A percentile compares a stretch with the other conserved stretches of the same genome.
Conservation (phyloP, 2,329 filamentous ascomycete genomes). For the Akanthomyces muscarius region DNA sequence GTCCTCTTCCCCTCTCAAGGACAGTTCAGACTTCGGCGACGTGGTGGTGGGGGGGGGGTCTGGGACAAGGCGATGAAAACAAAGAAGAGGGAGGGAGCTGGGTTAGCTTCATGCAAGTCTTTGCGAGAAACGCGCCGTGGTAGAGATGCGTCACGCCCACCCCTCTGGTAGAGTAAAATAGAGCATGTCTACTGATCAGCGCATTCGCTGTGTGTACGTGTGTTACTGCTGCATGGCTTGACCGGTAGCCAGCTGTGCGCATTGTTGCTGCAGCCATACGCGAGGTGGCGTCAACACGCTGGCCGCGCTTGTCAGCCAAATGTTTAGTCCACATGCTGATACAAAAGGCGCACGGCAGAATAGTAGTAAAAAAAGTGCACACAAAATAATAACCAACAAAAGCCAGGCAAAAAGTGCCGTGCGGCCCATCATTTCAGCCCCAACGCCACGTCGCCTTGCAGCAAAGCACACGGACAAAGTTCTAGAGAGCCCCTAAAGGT, state of each 20-base stretch:
- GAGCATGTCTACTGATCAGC: not conserved
- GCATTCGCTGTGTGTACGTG: not conserved
- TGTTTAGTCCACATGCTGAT: no score
- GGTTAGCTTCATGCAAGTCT: not conserved
- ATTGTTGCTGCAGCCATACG: no score
- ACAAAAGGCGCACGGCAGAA: no score
- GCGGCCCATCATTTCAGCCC: not conserved
- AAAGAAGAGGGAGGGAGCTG: not conserved
- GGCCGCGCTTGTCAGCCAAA: not conserved
- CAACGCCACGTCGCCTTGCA: not conserved
- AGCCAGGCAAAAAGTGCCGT: not conserved
- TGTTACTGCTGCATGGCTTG: not conserved
- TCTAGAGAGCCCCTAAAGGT: not conserved
- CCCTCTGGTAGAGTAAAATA: no score
- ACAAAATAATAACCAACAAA: not conserved
- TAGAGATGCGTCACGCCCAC: not conserved
- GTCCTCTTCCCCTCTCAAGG: not conserved
- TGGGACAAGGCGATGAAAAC: slow-evolving; percentile 2
- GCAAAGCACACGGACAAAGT: not conserved
- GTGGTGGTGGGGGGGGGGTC: not conserved
- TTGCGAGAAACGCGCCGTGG: not conserved
- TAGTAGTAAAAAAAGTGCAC: no score
- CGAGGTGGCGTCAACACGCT: no score
- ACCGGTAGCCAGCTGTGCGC: not conserved
- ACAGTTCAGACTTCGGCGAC: no score